These are phyloP conservation scores for Coffea canephora DNA, from an alignment of 257 asterid species.

Conservation along the genomic window DNA sequence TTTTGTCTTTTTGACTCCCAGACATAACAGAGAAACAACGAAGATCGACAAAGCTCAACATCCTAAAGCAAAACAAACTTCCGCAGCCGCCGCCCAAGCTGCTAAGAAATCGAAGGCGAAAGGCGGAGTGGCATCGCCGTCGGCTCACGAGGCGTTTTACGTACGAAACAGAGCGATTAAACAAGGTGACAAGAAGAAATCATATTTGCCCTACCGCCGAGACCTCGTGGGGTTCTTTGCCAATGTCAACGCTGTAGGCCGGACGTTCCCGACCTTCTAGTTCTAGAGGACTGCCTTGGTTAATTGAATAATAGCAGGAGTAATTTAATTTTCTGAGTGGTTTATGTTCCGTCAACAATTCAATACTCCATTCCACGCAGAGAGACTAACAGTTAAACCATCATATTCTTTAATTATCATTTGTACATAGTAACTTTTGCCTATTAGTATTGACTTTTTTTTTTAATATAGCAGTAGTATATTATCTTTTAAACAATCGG, in stretches of 20 bases:
- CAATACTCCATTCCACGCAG: neutral
- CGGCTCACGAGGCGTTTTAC: slow-evolving; percentile 66
- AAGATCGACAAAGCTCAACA: slow-evolving; percentile 22
- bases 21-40: slow-evolving; percentile 23
- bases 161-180: slow-evolving; percentile 48
- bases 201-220: slow-evolving; percentile 73
- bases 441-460: too few species aligned
- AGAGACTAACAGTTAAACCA: neutral
- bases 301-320: neutral
- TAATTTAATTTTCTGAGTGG: neutral
- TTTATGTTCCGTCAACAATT: neutral
- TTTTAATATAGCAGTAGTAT: too few species aligned
- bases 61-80: neutral
- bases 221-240: slow-evolving; percentile 70
- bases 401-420: neutral
- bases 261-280: slow-evolving; percentile 38
- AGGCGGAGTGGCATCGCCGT: slow-evolving; percentile 26
- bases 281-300: slow-evolving; percentile 20
- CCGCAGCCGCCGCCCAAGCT: neutral
- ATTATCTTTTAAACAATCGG: too few species aligned
- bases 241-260: slow-evolving; percentile 43
- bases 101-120: slow-evolving; percentile 32
- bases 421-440: neutral
- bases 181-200: slow-evolving; percentile 58
- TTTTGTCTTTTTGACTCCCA: slow-evolving; percentile 60